Conservation (phyloP, 305 asterid genomes). For the Solanum hybrid region DNA sequence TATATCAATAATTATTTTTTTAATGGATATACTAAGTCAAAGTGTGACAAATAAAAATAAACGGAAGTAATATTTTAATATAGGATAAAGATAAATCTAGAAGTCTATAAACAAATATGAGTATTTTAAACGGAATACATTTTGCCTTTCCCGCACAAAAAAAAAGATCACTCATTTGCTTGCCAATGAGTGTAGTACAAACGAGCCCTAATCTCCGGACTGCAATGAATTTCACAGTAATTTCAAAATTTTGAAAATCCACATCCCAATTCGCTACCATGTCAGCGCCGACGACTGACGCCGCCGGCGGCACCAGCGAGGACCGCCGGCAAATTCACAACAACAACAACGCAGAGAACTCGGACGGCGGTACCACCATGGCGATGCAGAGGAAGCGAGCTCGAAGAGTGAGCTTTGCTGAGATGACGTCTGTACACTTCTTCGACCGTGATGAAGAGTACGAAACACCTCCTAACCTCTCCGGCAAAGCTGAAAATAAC, state of each 20-base stretch:
- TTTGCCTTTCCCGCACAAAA: conserved; percentile 8
- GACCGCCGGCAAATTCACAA: conserved; percentile 20
- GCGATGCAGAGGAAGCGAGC: conserved; percentile 63
- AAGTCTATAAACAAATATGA: neutral
- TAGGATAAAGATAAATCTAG: neutral
- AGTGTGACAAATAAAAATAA: too few species aligned
- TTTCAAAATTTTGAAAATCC: neutral
- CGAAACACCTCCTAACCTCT: conserved; percentile 36
- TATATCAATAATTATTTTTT: too few species aligned
- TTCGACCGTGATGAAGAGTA: conserved; percentile 84
- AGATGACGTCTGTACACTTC: conserved; percentile 75
- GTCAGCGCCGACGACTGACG: conserved; percentile 18
- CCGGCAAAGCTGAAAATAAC: conserved; percentile 16
- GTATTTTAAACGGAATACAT: neutral
- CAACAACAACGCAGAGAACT: conserved; percentile 22
- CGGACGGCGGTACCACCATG: conserved; percentile 38
- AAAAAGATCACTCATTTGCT: neutral
- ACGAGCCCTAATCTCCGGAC: neutral
- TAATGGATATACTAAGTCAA: too few species aligned
- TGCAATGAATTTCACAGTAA: neutral
- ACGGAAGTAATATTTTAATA: too few species aligned
- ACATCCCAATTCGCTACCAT: conserved; percentile 9
- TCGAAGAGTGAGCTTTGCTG: conserved; percentile 98
- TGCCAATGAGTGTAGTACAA: neutral
- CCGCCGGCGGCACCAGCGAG: conserved; percentile 8